phyloP scores from a whole-genome alignment of 1,139 yeast genomes.

The Pneumocystis wakefieldiae region DNA sequence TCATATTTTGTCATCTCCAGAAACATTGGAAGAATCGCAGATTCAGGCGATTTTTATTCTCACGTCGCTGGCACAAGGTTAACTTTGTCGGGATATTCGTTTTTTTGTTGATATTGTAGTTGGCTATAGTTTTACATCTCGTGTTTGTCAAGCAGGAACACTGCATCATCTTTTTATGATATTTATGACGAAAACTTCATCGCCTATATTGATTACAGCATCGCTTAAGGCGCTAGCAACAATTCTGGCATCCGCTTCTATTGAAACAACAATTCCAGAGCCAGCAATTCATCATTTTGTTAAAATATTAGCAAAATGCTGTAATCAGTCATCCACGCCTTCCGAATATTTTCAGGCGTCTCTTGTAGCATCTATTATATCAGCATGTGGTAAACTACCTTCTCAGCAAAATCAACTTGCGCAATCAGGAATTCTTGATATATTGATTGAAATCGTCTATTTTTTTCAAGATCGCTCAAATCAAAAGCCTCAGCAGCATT shows the following conservation, averaged over 20 bases:
- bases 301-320: neutral
- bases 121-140: neutral
- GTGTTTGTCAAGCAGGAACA: neutral
- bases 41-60: slow-evolving; percentile 22
- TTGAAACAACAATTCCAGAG: neutral
- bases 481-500: slow-evolving; percentile 1
- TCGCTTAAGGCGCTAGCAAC: neutral
- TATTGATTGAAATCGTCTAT: slow-evolving; percentile 10
- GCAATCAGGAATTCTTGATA: slow-evolving; percentile 11
- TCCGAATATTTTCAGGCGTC: slow-evolving; percentile 17
- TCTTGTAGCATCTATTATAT: slow-evolving; percentile 19
- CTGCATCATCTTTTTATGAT: neutral
- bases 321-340: slow-evolving; percentile 3
- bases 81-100: slow-evolving; percentile 1
- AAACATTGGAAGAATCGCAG: slow-evolving; percentile 15
- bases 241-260: neutral
- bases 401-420: slow-evolving; percentile 14
- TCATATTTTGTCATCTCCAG: slow-evolving; percentile 16
- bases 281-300: neutral
- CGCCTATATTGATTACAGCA: neutral
- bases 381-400: slow-evolving; percentile 10
- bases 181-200: neutral
- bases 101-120: neutral
- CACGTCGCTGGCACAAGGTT: slow-evolving; percentile 24
- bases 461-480: slow-evolving; percentile 6